These are phyloP conservation scores for Colletotrichum tropicicola DNA, from an alignment of 2,329 filamentous ascomycete species.

Conservation along the genomic window DNA sequence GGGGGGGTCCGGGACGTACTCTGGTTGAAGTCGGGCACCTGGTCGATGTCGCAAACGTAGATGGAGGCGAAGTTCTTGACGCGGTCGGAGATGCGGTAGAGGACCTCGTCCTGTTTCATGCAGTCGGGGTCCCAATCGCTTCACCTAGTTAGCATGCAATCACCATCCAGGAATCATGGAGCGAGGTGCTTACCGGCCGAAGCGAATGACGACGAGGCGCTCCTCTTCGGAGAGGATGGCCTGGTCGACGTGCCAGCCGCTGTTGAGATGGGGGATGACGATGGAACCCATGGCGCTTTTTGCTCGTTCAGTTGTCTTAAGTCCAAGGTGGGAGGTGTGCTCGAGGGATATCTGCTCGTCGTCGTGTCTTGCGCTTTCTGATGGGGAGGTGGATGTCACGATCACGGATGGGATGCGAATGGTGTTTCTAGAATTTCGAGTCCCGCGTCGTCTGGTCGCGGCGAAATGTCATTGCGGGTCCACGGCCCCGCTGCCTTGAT, in stretches of 20 bases:
- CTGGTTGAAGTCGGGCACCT: constrained; percentile 91
- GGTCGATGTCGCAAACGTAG: constrained; percentile 92
- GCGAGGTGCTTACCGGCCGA: constrained; percentile 85
- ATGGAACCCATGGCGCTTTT: constrained; percentile 74
- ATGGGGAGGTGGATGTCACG: not conserved
- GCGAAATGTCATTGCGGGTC: constrained; percentile 28
- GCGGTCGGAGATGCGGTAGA: constrained; percentile 91
- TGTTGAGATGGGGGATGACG: constrained; percentile 88
- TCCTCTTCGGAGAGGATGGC: constrained; percentile 76
- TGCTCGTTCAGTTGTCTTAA: no score
- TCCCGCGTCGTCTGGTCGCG: not conserved
- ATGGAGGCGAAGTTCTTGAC: constrained; percentile 95
- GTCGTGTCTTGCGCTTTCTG: no score
- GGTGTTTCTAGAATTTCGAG: constrained; percentile 8
- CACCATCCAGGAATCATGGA: no score
- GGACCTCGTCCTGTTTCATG: constrained; percentile 85
- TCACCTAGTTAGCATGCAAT: no score
- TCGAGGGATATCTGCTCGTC: not conserved
- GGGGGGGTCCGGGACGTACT: constrained; percentile 56
- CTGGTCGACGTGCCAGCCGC: constrained; percentile 86
- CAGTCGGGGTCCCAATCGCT: constrained; percentile 84
- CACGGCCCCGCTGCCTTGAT: constrained; percentile 6
- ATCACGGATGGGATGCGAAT: not conserved
- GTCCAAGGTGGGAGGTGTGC: no score
- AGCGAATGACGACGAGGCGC: constrained; percentile 86